Conservation (phyloP, 306 rosid genomes). For the Lathyrus tuberosus region DNA sequence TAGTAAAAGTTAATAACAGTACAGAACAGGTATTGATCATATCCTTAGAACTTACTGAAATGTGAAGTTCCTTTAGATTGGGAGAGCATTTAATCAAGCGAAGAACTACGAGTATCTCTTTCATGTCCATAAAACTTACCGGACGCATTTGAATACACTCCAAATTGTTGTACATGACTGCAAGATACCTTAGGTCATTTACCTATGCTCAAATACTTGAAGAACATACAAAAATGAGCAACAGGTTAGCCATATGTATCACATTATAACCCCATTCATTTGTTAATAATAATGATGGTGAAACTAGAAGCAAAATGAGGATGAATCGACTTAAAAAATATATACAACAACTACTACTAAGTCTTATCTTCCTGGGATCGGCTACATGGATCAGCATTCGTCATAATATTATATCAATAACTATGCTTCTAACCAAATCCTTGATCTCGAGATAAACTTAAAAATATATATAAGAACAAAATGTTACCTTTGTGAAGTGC, state of each 20-base stretch:
- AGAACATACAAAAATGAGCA: conserved; percentile 24
- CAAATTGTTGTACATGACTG: conserved; percentile 58
- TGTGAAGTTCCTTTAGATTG: conserved; percentile 73
- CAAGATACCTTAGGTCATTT: conserved; percentile 46
- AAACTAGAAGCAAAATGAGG: too few relatives aligned
- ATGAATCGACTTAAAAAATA: too few relatives aligned
- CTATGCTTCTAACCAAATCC: too few relatives aligned
- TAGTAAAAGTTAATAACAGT: background rate
- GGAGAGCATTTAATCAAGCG: conserved; percentile 76
- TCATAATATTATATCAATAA: too few relatives aligned
- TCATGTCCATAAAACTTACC: conserved; percentile 86
- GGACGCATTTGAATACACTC: conserved; percentile 69
- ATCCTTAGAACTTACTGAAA: conserved; percentile 58
- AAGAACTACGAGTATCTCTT: conserved; percentile 80
- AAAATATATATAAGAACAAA: conserved; percentile 26
- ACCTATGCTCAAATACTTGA: conserved; percentile 91
- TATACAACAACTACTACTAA: too few relatives aligned
- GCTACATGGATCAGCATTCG: too few relatives aligned
- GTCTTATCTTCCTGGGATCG: too few relatives aligned
- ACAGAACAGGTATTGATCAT: too few relatives aligned
- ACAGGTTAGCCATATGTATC: background rate
- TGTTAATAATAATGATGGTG: too few relatives aligned
- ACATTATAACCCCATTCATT: conserved; percentile 13
- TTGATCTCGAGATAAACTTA: background rate
- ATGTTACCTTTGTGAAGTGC: conserved; percentile 84